A percentile compares a stretch with the other conserved stretches of the same genome.
These are phyloP conservation scores for Candida khao-thaluensis DNA, from an alignment of 805 yeast species.

Conservation along the genomic window DNA sequence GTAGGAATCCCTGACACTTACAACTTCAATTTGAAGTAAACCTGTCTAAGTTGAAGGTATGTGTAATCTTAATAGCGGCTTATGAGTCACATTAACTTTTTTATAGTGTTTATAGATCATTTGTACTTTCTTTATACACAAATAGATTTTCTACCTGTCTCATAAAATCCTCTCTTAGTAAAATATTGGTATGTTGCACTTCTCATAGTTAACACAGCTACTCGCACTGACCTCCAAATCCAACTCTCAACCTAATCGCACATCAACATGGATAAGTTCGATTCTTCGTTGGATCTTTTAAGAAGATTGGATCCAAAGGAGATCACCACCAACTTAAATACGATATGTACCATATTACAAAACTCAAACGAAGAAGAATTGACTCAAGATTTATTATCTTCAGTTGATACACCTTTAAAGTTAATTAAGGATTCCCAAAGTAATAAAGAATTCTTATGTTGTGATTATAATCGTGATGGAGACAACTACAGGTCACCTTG, in stretches of 20 bases:
- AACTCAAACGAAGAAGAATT: conserved; percentile 37
- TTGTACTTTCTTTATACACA: too few relatives aligned
- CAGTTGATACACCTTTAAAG: conserved; percentile 82
- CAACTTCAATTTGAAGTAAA: too few relatives aligned
- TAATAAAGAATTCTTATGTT: conserved; percentile 72
- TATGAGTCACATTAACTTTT: too few relatives aligned
- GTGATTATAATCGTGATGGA: conserved; percentile 95
- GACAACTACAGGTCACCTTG: conserved; percentile 92
- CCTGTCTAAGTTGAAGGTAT: too few relatives aligned
- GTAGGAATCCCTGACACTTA: too few relatives aligned
- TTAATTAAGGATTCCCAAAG: conserved; percentile 48
- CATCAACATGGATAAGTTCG: conserved; percentile 32
- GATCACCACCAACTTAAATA: conserved; percentile 31
- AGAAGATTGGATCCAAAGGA: conserved; percentile 41
- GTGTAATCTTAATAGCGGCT: too few relatives aligned
- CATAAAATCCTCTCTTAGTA: too few relatives aligned
- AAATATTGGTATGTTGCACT: too few relatives aligned
- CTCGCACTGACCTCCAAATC: too few relatives aligned
- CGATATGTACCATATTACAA: conserved; percentile 42
- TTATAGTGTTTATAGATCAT: too few relatives aligned
- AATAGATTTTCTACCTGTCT: too few relatives aligned
- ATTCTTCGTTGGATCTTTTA: conserved; percentile 39
- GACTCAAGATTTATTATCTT: conserved; percentile 82
- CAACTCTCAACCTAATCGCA: not conserved
- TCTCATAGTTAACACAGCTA: too few relatives aligned